Percentiles rank a stretch among this genome's conserved stretches.
Evolutionary conservation across 2,329 filamentous ascomycete species (phyloP).

Genomic region (Fusarium temperatum): DNA sequence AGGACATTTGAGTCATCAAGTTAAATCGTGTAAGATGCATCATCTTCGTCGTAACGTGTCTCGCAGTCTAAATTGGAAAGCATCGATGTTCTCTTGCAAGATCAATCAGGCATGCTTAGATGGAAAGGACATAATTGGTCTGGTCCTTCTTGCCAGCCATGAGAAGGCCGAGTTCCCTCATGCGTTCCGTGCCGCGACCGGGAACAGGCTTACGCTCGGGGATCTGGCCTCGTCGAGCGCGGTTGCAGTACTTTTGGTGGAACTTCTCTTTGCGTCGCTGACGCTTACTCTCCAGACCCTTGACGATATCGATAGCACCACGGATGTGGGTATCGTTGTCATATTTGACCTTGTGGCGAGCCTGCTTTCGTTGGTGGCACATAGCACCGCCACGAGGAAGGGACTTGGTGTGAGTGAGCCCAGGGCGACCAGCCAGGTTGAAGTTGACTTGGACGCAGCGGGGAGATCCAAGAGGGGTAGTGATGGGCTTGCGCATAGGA

Average conservation of each 20-base stretch:
- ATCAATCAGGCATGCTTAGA: constrained; percentile 55
- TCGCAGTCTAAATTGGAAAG: constrained; percentile 21
- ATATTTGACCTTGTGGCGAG: constrained; percentile 48
- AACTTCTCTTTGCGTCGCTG: constrained; percentile 93
- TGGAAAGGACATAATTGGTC: constrained; percentile 80
- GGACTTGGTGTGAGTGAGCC: constrained; percentile 82
- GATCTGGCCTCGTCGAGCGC: constrained; percentile 74
- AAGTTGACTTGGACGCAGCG: constrained; percentile 51
- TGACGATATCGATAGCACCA: constrained; percentile 97
- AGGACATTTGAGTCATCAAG: constrained; percentile 28
- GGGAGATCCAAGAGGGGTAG: constrained; percentile 52
- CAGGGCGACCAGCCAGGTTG: constrained; percentile 64
- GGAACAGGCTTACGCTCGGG: constrained; percentile 74
- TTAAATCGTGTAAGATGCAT: constrained; percentile 32
- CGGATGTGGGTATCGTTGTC: constrained; percentile 73
- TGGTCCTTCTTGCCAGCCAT: constrained; percentile 82
- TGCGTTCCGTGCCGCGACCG: constrained; percentile 89
- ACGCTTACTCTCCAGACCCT: constrained; percentile 93
- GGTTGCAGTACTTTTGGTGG: constrained; percentile 87
- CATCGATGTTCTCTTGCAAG: constrained; percentile 6
- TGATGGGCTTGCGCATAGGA: constrained; percentile 65
- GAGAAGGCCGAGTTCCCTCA: constrained; percentile 82
- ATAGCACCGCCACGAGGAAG: constrained; percentile 81
- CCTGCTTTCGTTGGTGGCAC: constrained; percentile 64
- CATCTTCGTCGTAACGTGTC: constrained; percentile 23